Percentiles rank a stretch among this genome's conserved stretches.
Conservation (phyloP, 2,329 filamentous ascomycete species). For the Coniella lustricola region DNA sequence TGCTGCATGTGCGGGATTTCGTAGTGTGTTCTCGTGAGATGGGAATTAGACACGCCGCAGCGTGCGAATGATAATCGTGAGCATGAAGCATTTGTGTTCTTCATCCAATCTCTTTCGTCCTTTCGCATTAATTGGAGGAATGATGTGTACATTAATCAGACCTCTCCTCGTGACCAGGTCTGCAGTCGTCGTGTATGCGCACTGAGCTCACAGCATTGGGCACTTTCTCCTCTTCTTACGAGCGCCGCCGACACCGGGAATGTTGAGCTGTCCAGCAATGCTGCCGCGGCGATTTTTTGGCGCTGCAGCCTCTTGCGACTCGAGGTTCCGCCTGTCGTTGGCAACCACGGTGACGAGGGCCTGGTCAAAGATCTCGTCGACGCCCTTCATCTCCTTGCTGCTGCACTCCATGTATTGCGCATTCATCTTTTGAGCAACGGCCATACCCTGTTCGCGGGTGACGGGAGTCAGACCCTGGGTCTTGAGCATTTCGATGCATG, state of each 20-base stretch:
- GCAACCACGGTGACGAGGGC: constrained; percentile 87
- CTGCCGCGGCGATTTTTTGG: constrained; percentile 23
- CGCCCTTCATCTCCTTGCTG: constrained; percentile 92
- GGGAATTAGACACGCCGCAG: constrained; percentile 1
- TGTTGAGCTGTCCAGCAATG: constrained; percentile 29
- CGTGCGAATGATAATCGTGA: background rate
- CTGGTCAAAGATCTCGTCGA: constrained; percentile 91
- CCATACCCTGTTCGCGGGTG: constrained; percentile 79
- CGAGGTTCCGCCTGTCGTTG: constrained; percentile 62
- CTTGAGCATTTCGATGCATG: constrained; percentile 97
- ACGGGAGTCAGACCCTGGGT: constrained; percentile 95
- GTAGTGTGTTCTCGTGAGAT: constrained; percentile 4
- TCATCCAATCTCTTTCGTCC: no score
- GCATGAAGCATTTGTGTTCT: no score
- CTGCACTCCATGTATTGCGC: constrained; percentile 97
- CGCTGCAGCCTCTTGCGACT: constrained; percentile 35
- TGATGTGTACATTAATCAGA: constrained; percentile 3
- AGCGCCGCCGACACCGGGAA: constrained; percentile 34
- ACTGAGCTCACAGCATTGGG: constrained; percentile 58
- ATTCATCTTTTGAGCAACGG: constrained; percentile 87
- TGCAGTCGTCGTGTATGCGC: background rate
- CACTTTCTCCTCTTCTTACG: constrained; percentile 78
- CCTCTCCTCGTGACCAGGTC: background rate
- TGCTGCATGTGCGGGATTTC: background rate
- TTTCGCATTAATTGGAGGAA: constrained; percentile 11